Base-by-base conservation (phyloP, 2,329 filamentous ascomycete genomes). In the Thelonectria discophora region DNA sequence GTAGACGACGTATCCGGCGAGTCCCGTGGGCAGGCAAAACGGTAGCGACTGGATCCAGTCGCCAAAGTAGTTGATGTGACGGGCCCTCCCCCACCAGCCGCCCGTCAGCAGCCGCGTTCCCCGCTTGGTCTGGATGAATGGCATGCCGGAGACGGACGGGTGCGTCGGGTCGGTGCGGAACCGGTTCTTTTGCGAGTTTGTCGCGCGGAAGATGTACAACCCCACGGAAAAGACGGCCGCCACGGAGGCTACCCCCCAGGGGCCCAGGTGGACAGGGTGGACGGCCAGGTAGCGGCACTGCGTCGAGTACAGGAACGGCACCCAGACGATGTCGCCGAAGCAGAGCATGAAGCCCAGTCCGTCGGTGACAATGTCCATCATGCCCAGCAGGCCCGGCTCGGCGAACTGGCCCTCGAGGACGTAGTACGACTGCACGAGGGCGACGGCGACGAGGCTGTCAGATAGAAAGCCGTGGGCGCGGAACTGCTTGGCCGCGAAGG, bases 31-130 rank as follows among this genome's bases (percentile, higher is more conserved):
- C 39, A 97, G 81, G 63, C 88, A 92, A 75, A 94, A 97, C 0
- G 92, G 88, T 87, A 92, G 95, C 11, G 90, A 87, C 86, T 96
- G 93, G 65, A 94, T 81, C 93, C 93, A 97, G 78, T 97, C 94
- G 40, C 93, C 94, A 4, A 96, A 81, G 78, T 97, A 97, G 80
- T 97, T 97, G 82, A 97, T 93, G 77, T 97, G 94, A 30, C 94
- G 87, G 0, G 93, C 90, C 21, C 86, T 83, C 34, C 93, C 94
- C 94, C 94, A 97, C 94, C 94, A 97, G 46, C 94, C 94, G 1
- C 90, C 89, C 0, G 89, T 88, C 63, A 97, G 83, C 32, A 97
- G 85, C 61, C 88, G 89, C 20, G 90, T 93, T 54, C 94, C 94
- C 3, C 87, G 83, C 71, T 88, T 88, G 2, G 94, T 97, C 77